These are phyloP conservation scores for Dendrobium chrysotoxum DNA, from an alignment of 106 monocot species.

Conservation along the genomic window DNA sequence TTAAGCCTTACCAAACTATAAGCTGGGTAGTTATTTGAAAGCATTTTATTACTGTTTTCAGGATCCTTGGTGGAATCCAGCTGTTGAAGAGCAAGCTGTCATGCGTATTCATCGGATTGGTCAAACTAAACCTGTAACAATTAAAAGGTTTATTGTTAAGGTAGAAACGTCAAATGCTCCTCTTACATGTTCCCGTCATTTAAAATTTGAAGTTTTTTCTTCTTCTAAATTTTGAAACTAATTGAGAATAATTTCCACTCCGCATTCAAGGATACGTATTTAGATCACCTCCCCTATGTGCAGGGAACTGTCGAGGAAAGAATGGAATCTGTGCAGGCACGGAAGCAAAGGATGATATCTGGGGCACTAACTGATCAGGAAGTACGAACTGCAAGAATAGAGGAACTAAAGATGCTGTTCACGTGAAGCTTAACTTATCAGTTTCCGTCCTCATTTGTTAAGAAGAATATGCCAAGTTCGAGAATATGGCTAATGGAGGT, in stretches of 20 bases:
- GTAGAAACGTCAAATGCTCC: conserved; percentile 19
- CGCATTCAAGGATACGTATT: not conserved
- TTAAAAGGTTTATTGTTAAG: conserved; percentile 95
- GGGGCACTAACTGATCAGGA: conserved; percentile 93
- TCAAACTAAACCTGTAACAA: conserved; percentile 66
- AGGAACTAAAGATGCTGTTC: conserved; percentile 94
- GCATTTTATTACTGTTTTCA: conserved; percentile 5
- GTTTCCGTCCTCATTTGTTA: too few relatives aligned
- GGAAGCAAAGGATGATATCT: conserved; percentile 84
- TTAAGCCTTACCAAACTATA: not conserved
- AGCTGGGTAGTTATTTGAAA: not conserved
- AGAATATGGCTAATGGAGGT: too few relatives aligned
- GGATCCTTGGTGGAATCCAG: conserved; percentile 99
- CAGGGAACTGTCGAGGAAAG: conserved; percentile 94
- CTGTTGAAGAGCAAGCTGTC: conserved; percentile 96
- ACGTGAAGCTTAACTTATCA: conserved; percentile 5
- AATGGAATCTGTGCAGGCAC: conserved; percentile 82
- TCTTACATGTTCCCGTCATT: not conserved
- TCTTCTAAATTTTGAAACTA: not conserved
- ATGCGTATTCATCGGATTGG: conserved; percentile 98
- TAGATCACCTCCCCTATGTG: not conserved
- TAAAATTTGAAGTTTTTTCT: not conserved
- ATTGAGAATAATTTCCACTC: not conserved
- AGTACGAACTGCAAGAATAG: conserved; percentile 75
- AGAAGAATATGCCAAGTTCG: too few relatives aligned